Evolutionary conservation across 352 stramenopile genomes (phyloP), one percentile per base, ranked within the genome.

Genomic region (Globisporangium lucens): DNA sequence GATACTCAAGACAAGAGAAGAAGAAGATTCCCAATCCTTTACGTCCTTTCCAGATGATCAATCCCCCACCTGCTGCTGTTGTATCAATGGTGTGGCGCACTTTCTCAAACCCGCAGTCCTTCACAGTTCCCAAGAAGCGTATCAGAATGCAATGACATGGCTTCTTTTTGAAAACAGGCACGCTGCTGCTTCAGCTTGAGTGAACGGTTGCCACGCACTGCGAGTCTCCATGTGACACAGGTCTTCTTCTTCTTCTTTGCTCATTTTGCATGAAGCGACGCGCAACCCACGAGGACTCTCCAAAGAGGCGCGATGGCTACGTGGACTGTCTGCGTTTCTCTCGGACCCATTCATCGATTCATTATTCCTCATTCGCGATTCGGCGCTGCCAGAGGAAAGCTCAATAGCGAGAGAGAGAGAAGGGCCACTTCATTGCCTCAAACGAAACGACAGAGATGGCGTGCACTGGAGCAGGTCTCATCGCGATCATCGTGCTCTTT

Each of bases 401-500:
- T 10, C 43, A 30, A 20, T 9, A 22, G 24, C 24, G 30, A 60
- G 33, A 24, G 27, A 24, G 10, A 43, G 20, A n/a, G 55, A 24
- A 33, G 10, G 13, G 9, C 4, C 29, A 12, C 35, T 38, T 38
- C 55, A 27, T 3, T 35, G 35, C 10, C 12, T 47, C 13, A 33
- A 61, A 27, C 51, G 5, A 38, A 38, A 0, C 35, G 35, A 38
- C 35, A 38, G 24, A 15, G 17, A 90, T 91, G 83, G 79, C 60
- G 20, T 91, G 79, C 68, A 80, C 74, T 8, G 81, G 83, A 12
- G 68, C 80, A 0, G 83, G 83, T 4, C 71, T 87, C 61, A 58
- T 87, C 13, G 82, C 79, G 36, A 81, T 89, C 71, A 70, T 87
- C 65, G 74, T 89, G 59, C 74, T 89, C 61, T 80, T 85, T 51